phyloP scores from a whole-genome alignment of 2,329 filamentous ascomycete species.

The Colletotrichum spinosum region DNA sequence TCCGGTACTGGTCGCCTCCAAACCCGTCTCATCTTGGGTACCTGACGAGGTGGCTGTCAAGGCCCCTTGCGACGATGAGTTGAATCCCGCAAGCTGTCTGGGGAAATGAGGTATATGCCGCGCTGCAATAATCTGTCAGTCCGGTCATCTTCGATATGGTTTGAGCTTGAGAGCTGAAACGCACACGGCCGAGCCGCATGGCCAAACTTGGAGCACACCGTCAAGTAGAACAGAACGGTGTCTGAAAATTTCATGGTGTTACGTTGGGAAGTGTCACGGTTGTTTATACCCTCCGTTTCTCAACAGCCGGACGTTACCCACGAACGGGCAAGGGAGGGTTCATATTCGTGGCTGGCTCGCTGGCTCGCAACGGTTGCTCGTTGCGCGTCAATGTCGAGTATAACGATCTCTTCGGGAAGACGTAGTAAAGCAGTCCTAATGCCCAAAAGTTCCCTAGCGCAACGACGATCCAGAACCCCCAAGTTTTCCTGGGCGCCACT shows the following conservation, averaged over 20 bases:
- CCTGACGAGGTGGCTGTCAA: background rate
- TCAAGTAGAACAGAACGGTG: slow-evolving; percentile 14
- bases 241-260: slow-evolving; percentile 9
- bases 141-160: background rate
- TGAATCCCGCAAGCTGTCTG: slow-evolving; percentile 13
- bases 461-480: background rate
- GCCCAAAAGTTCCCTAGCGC: slow-evolving; percentile 7
- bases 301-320: background rate
- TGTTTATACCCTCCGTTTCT: background rate
- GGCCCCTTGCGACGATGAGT: slow-evolving; percentile 4
- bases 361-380: background rate
- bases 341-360: slow-evolving; percentile 22
- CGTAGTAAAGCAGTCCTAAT: slow-evolving; percentile 7
- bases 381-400: slow-evolving; percentile 2
- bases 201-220: background rate
- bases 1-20: background rate
- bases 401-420: background rate
- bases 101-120: background rate
- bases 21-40: slow-evolving; percentile 2
- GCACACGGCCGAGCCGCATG: background rate
- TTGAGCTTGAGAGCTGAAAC: background rate
- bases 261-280: background rate
- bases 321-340: slow-evolving; percentile 10
- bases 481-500: slow-evolving; percentile 11
- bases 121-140: slow-evolving; percentile 14